Evolutionary conservation across 768 basidiomycete genomes (phyloP).

Genomic region (Daedaleopsis nitida): DNA sequence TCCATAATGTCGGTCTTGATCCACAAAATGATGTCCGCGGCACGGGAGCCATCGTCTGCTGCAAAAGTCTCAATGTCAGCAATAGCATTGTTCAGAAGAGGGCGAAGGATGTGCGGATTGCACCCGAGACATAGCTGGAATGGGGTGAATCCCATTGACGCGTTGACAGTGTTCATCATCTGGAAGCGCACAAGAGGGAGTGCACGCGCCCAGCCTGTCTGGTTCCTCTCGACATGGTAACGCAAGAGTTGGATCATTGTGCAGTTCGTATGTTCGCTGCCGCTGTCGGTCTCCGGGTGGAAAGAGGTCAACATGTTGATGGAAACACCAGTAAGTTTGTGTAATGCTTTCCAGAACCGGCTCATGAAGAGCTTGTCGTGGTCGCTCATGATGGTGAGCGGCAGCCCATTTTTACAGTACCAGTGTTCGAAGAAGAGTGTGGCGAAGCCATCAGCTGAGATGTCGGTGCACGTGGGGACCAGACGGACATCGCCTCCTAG

Average conservation of each 20-base stretch:
- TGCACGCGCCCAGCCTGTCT: slow-evolving; percentile 18
- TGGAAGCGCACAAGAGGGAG: slow-evolving; percentile 27
- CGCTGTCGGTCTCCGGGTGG: slow-evolving; percentile 42
- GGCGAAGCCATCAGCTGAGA: slow-evolving; percentile 23
- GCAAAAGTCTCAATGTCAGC: too few relatives aligned
- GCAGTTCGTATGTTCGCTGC: slow-evolving; percentile 33
- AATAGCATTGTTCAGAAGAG: slow-evolving; percentile 9
- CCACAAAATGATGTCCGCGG: slow-evolving; percentile 46
- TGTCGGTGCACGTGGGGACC: slow-evolving; percentile 10
- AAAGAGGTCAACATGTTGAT: slow-evolving; percentile 36
- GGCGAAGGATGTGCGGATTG: too few relatives aligned
- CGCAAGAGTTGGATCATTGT: slow-evolving; percentile 29
- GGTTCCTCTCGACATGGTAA: slow-evolving; percentile 24
- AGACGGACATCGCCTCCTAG: slow-evolving; percentile 18
- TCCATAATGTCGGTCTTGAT: slow-evolving; percentile 32
- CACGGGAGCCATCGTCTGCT: slow-evolving; percentile 20
- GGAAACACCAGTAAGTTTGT: slow-evolving; percentile 29
- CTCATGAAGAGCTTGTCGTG: slow-evolving; percentile 37
- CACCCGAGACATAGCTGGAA: slow-evolving; percentile 23
- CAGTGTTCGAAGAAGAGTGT: slow-evolving; percentile 30
- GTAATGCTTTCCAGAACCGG: slow-evolving; percentile 36
- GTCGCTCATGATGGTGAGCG: too few relatives aligned
- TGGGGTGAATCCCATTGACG: slow-evolving; percentile 24
- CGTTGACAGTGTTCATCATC: slow-evolving; percentile 28
- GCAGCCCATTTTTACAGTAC: slow-evolving; percentile 34